phyloP scores from a whole-genome alignment of 768 basidiomycete genomes.

The Candolleomyces eurysporus region DNA sequence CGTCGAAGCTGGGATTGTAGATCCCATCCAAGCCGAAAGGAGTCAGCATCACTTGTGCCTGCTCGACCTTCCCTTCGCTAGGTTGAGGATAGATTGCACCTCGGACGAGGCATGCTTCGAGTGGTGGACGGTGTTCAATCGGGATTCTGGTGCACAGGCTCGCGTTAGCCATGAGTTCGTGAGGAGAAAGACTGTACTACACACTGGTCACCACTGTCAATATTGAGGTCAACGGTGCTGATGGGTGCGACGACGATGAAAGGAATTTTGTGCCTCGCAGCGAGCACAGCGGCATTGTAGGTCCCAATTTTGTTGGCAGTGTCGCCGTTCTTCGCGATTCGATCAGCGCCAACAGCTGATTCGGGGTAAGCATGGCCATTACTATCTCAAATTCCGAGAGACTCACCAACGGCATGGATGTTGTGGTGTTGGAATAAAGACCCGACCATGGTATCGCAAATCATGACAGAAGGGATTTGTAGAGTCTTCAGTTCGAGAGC shows the following conservation, averaged over 20 bases:
- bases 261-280: conserved; percentile 81
- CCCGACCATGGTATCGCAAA: conserved; percentile 97
- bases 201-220: conserved; percentile 62
- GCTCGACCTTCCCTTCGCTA: conserved; percentile 45
- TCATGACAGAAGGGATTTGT: conserved; percentile 84
- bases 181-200: conserved; percentile 23
- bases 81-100: conserved; percentile 66
- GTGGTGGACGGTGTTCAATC: conserved; percentile 86
- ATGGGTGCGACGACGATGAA: conserved; percentile 94
- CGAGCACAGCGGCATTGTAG: conserved; percentile 93
- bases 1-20: conserved; percentile 96
- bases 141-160: conserved; percentile 54
- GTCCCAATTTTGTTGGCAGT: conserved; percentile 99
- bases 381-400: not conserved
- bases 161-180: no score
- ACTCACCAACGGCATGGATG: conserved; percentile 78
- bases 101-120: conserved; percentile 87
- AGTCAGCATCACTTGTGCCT: conserved; percentile 83
- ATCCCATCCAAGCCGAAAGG: conserved; percentile 61
- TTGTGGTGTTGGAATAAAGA: conserved; percentile 86
- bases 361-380: conserved; percentile 6
- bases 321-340: conserved; percentile 91
- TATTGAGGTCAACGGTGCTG: conserved; percentile 85
- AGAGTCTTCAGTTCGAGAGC: conserved; percentile 86
- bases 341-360: conserved; percentile 81